A percentile compares a stretch with the other conserved stretches of the same genome.
phyloP scores from a whole-genome alignment of 768 basidiomycete species.

The Mycena vitilis region DNA sequence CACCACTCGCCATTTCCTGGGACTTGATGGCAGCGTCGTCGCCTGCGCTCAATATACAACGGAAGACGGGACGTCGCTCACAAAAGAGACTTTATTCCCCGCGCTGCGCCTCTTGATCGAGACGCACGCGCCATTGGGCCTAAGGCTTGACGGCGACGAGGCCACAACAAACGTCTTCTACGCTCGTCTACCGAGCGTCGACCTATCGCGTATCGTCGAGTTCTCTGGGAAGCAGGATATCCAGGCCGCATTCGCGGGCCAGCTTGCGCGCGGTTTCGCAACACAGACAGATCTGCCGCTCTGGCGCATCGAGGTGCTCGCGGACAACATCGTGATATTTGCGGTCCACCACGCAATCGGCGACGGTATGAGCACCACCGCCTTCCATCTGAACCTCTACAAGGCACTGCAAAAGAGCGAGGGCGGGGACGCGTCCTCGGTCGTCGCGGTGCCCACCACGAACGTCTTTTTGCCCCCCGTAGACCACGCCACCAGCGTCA shows the following conservation, averaged over 20 bases:
- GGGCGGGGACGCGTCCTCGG: background rate
- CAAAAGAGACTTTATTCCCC: conserved; percentile 29
- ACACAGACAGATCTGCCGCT: conserved; percentile 37
- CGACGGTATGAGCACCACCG: conserved; percentile 46
- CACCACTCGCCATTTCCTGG: conserved; percentile 34
- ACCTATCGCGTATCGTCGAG: conserved; percentile 24
- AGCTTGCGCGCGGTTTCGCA: conserved; percentile 27
- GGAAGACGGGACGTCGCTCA: conserved; percentile 11
- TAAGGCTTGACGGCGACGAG: conserved; percentile 22
- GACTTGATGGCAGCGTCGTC: conserved; percentile 40
- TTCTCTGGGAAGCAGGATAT: conserved; percentile 15
- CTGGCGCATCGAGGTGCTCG: conserved; percentile 45
- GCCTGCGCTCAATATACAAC: conserved; percentile 37
- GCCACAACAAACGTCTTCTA: background rate
- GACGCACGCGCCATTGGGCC: conserved; percentile 18
- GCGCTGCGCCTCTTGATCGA: conserved; percentile 22
- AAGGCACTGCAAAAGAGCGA: conserved; percentile 32
- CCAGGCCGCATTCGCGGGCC: conserved; percentile 6
- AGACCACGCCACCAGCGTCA: conserved; percentile 11
- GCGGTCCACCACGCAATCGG: conserved; percentile 45
- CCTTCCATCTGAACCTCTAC: conserved; percentile 43
- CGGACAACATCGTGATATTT: conserved; percentile 42
- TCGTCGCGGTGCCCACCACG: conserved; percentile 17
- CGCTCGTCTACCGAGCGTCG: conserved; percentile 14
- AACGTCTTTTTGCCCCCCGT: background rate